A percentile compares a stretch with the other conserved stretches of the same genome.
Conservation (phyloP, 2,329 filamentous ascomycete genomes). For the Fusarium albosuccineum region DNA sequence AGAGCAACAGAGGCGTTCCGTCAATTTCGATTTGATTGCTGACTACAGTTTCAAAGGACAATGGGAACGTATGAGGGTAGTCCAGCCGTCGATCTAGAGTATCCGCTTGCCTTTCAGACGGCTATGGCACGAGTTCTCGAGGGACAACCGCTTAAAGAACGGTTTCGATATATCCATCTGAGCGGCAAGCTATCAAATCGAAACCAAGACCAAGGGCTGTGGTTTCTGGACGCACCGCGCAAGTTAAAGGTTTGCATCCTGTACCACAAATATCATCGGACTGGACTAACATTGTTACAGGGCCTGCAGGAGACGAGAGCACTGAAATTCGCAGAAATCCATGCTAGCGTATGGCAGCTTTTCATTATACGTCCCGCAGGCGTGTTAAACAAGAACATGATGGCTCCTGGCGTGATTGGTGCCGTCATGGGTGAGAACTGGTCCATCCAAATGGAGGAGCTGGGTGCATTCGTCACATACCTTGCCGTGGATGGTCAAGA, state of each 20-base stretch:
- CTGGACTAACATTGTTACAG: slow-evolving; percentile 13
- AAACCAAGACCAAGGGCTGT: slow-evolving; percentile 49
- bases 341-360: slow-evolving; percentile 27
- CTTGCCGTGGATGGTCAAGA: slow-evolving; percentile 33
- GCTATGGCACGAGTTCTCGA: slow-evolving; percentile 21
- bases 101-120: slow-evolving; percentile 35
- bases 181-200: slow-evolving; percentile 52
- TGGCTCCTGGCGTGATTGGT: neutral
- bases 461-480: slow-evolving; percentile 37
- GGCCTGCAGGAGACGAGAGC: slow-evolving; percentile 33
- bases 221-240: slow-evolving; percentile 36
- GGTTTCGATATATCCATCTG: slow-evolving; percentile 50
- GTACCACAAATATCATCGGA: no score
- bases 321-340: slow-evolving; percentile 15
- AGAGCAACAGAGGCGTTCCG: no score
- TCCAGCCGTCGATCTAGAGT: slow-evolving; percentile 36
- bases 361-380: slow-evolving; percentile 37
- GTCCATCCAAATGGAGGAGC: slow-evolving; percentile 25
- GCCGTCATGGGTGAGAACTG: slow-evolving; percentile 37
- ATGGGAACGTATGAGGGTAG: slow-evolving; percentile 41
- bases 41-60: slow-evolving; percentile 12
- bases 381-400: slow-evolving; percentile 15
- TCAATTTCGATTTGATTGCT: neutral
- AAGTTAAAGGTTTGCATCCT: slow-evolving; percentile 36
- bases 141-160: slow-evolving; percentile 1